Evolutionary conservation across 352 stramenopile species (phyloP), one percentile per base, ranked within the genome.

Genomic region (Pseudoperonospora humuli): DNA sequence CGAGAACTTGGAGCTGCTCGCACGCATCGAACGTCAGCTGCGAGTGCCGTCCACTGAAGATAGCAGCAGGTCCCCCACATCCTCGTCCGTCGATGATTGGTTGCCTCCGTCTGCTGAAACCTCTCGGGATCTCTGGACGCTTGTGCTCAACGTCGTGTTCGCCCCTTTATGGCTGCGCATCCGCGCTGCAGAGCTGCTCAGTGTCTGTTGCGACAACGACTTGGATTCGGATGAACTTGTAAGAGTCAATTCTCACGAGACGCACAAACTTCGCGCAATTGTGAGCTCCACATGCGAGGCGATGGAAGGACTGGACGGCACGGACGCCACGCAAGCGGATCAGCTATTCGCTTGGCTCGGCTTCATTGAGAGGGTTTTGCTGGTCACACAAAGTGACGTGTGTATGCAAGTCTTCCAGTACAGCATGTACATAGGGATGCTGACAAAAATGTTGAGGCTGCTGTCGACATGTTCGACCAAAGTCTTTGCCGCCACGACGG

Each of bases 231-330:
- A 54, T 7, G 18, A 26, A 0, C 23, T 43, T 26, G 33, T 55
- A 9, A 50, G 10, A 28, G 40, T 59, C 40, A 21, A 45, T 45
- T 19, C 18, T 0, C 9, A 37, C 26, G 54, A 65, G 33, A 57
- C 58, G 15, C 57, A 75, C 52, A 72, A 75, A 57, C 43, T 84
- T 40, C 76, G 76, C 9, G 77, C 76, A 8, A 61, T 88, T 20
- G 69, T 84, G 47, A 84, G 73, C 64, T 84, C 76, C 15, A 80
- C 73, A 38, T 84, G 69, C 39, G 73, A 88, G 40, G 61, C 65
- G 1, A 49, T 84, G 37, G 72, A 84, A 35, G 76, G 84, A 29
- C 45, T 84, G 10, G 47, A 78, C 47, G 57, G 70, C 2, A 63
- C 51, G 2, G 52, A 68, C 29, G 33, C 51, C n/a, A 42, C 44